phyloP scores from a whole-genome alignment of 2,329 filamentous ascomycete genomes.

The Colletotrichum noveboracense region DNA sequence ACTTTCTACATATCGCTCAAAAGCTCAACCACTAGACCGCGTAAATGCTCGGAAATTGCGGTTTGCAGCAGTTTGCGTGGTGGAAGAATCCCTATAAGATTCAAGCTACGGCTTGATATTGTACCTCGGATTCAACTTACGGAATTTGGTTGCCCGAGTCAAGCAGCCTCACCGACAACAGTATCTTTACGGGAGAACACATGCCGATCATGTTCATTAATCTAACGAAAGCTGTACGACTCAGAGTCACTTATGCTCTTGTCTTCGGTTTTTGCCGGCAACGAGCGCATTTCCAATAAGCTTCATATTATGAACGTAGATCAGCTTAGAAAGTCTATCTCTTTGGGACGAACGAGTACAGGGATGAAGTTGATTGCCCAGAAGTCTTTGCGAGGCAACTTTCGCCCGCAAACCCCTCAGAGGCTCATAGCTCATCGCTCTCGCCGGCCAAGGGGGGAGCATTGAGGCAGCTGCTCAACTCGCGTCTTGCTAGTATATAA shows the following conservation, averaged over 20 bases:
- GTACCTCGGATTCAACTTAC: neutral
- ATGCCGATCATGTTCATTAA: neutral
- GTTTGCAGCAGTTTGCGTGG: rapidly evolving
- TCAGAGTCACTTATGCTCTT: neutral
- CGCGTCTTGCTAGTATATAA: neutral
- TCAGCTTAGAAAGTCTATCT: neutral
- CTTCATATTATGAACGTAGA: neutral
- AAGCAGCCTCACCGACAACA: neutral
- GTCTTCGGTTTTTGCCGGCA: neutral
- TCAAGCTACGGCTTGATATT: neutral
- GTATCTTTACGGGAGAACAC: neutral
- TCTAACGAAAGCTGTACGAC: neutral
- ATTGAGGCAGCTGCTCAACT: neutral
- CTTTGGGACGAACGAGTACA: neutral
- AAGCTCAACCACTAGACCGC: neutral
- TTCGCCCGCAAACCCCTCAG: neutral
- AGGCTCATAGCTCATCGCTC: neutral
- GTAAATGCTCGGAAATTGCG: neutral
- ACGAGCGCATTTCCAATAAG: neutral
- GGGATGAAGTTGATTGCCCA: neutral
- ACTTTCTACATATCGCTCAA: neutral
- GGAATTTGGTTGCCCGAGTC: neutral
- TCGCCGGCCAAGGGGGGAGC: neutral
- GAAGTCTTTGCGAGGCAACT: neutral
- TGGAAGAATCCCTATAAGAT: rapidly evolving